These are phyloP conservation scores for Salix brachista DNA, from an alignment of 345 rosid species.

Conservation along the genomic window DNA sequence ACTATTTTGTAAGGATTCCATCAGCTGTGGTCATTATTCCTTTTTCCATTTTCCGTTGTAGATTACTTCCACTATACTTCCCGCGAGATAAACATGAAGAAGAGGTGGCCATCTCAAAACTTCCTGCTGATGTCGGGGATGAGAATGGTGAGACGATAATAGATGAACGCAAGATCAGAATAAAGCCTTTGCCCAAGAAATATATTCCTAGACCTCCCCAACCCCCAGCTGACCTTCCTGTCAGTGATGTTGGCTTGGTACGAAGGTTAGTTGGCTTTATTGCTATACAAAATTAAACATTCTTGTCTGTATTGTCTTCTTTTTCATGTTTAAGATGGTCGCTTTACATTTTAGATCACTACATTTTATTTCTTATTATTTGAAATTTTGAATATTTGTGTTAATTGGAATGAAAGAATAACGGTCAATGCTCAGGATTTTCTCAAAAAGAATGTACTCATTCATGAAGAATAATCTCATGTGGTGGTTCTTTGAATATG, in stretches of 20 bases:
- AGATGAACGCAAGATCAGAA: constrained; percentile 95
- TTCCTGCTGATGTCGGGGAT: constrained; percentile 97
- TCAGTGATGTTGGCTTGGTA: constrained; percentile 67
- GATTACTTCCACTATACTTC: constrained; percentile 94
- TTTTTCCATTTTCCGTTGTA: constrained; percentile 28
- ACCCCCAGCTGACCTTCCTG: constrained; percentile 57
- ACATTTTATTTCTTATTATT: not conserved
- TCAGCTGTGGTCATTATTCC: constrained; percentile 4
- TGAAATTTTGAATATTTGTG: not conserved
- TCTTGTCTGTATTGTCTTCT: not conserved
- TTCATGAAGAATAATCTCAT: not conserved
- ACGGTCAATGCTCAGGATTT: not conserved
- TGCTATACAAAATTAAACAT: not conserved
- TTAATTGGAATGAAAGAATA: not conserved
- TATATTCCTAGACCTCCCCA: constrained; percentile 45
- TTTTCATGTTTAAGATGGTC: not conserved
- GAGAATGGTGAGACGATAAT: constrained; percentile 94
- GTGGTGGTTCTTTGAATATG: not conserved
- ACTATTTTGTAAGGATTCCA: not conserved
- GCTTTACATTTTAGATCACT: not conserved
- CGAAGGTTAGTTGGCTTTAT: constrained; percentile 61
- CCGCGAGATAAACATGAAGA: constrained; percentile 96
- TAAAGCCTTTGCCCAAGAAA: constrained; percentile 87
- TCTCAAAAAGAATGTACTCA: not conserved
- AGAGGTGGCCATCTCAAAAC: constrained; percentile 79